Evolutionary conservation across 768 basidiomycete species (phyloP), one percentile per base, ranked within the genome.

Genomic region (Panaeolus papilionaceus): DNA sequence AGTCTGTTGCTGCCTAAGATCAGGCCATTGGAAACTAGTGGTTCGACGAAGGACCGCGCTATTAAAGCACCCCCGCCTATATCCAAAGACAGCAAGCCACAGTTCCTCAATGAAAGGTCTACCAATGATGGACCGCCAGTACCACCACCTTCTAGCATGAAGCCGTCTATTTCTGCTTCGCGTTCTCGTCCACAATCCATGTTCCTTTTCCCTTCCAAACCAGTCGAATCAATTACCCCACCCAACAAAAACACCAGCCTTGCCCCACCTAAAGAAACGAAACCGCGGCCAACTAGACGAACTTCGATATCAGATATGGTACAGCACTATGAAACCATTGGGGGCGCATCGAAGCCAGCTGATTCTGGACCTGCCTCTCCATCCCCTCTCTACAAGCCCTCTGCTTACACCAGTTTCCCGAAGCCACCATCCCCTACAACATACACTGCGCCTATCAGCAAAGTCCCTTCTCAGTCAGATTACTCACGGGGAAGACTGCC

Each of bases 301-400:
- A 91, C 89, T 4, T 95, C 94, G 0, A 95, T 95, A 71, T 89
- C 93, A 45, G 88, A 95, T 73, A 94, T 95, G 88, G 94, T 95
- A 28, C 91, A 92, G 71, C 86, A 83, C 54, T 95, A 89, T 75
- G 94, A 95, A 76, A 86, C 88, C 7, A 88, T 94, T 65, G 85
- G 83, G 39, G 79, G 78, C 23, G 76, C 73, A 65, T 69, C 72
- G 26, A 82, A 79, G 68, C 70, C 79, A 3, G 67, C 75, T 49
- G 68, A 70, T 38, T 33, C 71, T 18, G 47, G 72, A 23, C 67
- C 76, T 37, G 69, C 76, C 4, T 74, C 81, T 42, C 77, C 83
- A 2, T 77, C 81, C 9, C 73, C 78, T 33, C 66, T 76, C 28
- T 67, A 68, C 47, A 70, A 66, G 54, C 71, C 72, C 26, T 71